phyloP scores from a whole-genome alignment of 2,329 filamentous ascomycete species.

The Sporothrix pseudoabietina region DNA sequence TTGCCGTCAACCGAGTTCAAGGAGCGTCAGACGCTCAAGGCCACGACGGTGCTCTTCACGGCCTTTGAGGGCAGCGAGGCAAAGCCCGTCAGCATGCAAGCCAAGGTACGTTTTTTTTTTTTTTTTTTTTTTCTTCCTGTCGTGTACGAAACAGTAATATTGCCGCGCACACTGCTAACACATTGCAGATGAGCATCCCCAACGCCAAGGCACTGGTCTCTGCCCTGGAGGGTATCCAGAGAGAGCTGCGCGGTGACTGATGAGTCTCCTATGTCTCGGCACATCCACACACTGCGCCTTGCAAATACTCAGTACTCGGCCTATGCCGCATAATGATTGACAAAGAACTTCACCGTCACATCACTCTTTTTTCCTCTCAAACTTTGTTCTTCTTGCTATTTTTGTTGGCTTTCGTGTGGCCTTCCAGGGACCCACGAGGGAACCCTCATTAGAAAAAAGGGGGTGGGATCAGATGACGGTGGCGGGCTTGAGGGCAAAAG shows the following conservation, averaged over 20 bases:
- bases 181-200: conserved; percentile 53
- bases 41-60: conserved; percentile 67
- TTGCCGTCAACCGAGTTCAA: conserved; percentile 79
- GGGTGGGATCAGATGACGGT: neutral
- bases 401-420: neutral
- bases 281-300: neutral
- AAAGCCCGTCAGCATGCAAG: conserved; percentile 60
- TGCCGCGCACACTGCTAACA: conserved; percentile 2
- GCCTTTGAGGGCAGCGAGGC: conserved; percentile 60
- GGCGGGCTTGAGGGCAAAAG: neutral
- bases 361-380: neutral
- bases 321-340: neutral
- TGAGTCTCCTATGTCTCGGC: neutral
- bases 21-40: conserved; percentile 72
- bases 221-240: conserved; percentile 54
- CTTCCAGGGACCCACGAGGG: neutral
- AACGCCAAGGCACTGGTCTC: conserved; percentile 57
- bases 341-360: neutral
- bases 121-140: neutral
- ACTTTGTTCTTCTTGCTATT: neutral
- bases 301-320: neutral
- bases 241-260: conserved; percentile 47
- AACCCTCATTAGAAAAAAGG: neutral
- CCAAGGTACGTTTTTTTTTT: conserved; percentile 55
- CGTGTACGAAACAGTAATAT: neutral